Percentiles rank a stretch among this genome's conserved stretches.
Conservation (phyloP, 768 basidiomycete genomes). For the Tricholoma terreum region DNA sequence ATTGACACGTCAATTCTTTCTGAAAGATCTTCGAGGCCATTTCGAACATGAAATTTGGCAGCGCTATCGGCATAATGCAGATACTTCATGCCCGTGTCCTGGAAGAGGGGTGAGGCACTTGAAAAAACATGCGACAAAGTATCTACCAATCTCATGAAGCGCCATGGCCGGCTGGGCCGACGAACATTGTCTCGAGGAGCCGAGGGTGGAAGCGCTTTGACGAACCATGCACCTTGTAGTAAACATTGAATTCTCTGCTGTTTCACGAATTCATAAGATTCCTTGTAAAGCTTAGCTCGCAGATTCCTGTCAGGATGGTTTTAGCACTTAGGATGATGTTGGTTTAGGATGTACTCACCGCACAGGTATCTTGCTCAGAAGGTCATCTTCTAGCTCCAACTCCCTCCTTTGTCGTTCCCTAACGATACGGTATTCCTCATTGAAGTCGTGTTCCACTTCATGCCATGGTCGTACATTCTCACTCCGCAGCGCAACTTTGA, state of each 20-base stretch:
- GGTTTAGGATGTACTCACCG: conserved; percentile 48
- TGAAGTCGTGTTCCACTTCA: conserved; percentile 77
- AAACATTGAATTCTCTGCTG: conserved; percentile 88
- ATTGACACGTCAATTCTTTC: conserved; percentile 79
- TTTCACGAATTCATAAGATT: conserved; percentile 86
- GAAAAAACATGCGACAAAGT: background rate
- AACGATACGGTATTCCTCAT: conserved; percentile 83
- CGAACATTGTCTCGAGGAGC: conserved; percentile 51
- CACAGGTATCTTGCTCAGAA: conserved; percentile 81
- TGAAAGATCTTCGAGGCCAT: conserved; percentile 82
- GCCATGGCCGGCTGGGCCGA: conserved; percentile 68
- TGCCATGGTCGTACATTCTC: conserved; percentile 81
- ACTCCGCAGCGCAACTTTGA: conserved; percentile 70
- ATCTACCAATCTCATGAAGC: conserved; percentile 79
- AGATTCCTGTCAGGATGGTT: conserved; percentile 56
- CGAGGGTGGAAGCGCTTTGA: conserved; percentile 64
- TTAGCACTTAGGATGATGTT: conserved; percentile 2
- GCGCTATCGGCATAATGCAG: conserved; percentile 85
- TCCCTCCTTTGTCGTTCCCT: conserved; percentile 89
- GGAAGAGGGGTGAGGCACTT: conserved; percentile 1
- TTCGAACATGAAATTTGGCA: conserved; percentile 74
- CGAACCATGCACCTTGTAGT: conserved; percentile 89
- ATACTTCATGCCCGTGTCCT: conserved; percentile 79
- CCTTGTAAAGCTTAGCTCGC: conserved; percentile 81
- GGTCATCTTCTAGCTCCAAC: conserved; percentile 83